Evolutionary conservation across 1,284 basidiomycete species (phyloP), one percentile per base, ranked within the genome.

Genomic region (Pseudozyma flocculosa): DNA sequence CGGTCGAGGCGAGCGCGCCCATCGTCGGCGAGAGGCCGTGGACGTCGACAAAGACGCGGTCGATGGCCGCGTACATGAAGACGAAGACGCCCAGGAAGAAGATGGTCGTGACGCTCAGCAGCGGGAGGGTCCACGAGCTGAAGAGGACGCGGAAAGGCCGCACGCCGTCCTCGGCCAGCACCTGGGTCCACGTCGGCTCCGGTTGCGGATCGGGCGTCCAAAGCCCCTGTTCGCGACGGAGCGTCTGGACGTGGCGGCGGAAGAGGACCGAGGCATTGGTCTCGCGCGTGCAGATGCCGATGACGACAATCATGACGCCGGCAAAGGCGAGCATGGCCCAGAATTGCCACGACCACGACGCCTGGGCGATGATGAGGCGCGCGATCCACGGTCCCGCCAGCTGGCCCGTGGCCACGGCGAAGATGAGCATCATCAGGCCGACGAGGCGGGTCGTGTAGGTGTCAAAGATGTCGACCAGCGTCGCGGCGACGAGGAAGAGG

Each of bases 331-430:
- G 45, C 17, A 53, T 55, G 32, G 56, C 26, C 68, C 68, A 70
- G 48, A 61, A 68, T 8, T 57, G 67, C 68, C 68, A 70, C 1
- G 55, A 46, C 68, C 62, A 68, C 24, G 34, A 29, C 29, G 53
- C 18, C 9, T 58, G 26, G 36, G 45, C 18, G 9, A 68, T 38
- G 1, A 67, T 36, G 3, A 61, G 38, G 45, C 47, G 50, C 0
- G 65, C 58, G 53, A 70, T 68, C 68, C 68, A 70, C 3, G 68
- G 61, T 4, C 65, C 68, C 2, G 57, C 22, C 4, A 61, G 23
- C 38, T 70, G 65, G 0, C 56, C 65, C 1, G 42, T 50, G 2
- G 59, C 36, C 0, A 61, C 37, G 3, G 37, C 43, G 15, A 61
- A 29, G 4, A 51, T 36, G 11, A 68, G 46, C 17, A 55, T 50